These are phyloP conservation scores for Talaromyces sp. DNA, from an alignment of 2,329 filamentous ascomycete genomes.

Conservation along the genomic window DNA sequence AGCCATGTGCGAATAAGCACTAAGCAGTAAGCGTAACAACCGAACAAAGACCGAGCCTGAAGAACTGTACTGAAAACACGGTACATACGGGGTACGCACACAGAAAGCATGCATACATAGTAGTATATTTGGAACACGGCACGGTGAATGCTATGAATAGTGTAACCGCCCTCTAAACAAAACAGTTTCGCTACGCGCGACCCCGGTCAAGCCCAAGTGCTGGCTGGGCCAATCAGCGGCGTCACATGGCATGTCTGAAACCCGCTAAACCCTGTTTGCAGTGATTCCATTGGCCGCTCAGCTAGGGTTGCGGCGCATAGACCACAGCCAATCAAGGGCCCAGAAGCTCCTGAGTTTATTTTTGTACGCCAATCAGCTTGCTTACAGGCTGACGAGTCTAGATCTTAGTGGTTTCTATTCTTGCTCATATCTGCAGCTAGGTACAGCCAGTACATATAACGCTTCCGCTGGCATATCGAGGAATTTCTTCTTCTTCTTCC, in stretches of 20 bases:
- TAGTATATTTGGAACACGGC: neutral
- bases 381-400: neutral
- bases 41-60: neutral
- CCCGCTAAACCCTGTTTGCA: neutral
- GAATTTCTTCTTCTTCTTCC: slow-evolving; percentile 4
- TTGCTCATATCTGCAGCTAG: slow-evolving; percentile 11
- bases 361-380: slow-evolving; percentile 9
- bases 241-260: neutral
- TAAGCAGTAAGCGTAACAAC: neutral
- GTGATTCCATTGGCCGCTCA: neutral
- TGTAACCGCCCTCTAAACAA: slow-evolving; percentile 5
- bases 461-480: neutral
- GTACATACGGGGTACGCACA: no score
- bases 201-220: neutral
- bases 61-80: neutral
- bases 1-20: neutral
- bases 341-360: slow-evolving; percentile 1
- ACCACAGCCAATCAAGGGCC: slow-evolving; percentile 9
- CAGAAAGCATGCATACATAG: neutral
- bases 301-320: neutral
- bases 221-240: neutral
- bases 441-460: slow-evolving; percentile 9
- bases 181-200: slow-evolving; percentile 15
- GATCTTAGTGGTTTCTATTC: slow-evolving; percentile 16
- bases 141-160: neutral